phyloP scores from a whole-genome alignment of 441 rosid species.

The Dalechampia spathulata region DNA sequence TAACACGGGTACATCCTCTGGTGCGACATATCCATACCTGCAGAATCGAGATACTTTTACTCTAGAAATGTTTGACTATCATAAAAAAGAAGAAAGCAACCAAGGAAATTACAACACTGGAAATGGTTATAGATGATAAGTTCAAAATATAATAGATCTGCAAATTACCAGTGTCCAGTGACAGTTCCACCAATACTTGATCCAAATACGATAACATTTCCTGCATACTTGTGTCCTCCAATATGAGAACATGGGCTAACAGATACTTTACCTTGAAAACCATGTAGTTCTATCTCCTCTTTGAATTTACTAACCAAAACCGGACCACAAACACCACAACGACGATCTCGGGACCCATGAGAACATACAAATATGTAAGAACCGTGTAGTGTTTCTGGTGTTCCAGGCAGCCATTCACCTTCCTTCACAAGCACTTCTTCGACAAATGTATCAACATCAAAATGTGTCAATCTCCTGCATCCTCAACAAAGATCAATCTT shows the following conservation, averaged over 20 bases:
- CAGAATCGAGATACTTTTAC: slow-evolving; percentile 6
- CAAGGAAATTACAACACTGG: background rate
- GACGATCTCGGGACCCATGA: slow-evolving; percentile 86
- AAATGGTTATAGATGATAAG: slow-evolving; percentile 1
- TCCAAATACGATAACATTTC: slow-evolving; percentile 87
- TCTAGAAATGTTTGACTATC: background rate
- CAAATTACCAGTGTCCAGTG: slow-evolving; percentile 77
- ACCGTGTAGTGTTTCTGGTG: slow-evolving; percentile 77
- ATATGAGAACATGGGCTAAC: slow-evolving; percentile 96
- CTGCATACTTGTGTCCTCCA: slow-evolving; percentile 94
- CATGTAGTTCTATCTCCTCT: slow-evolving; percentile 70
- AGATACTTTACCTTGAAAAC: slow-evolving; percentile 79
- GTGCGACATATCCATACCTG: slow-evolving; percentile 93
- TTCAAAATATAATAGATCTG: background rate
- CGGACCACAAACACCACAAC: slow-evolving; percentile 96
- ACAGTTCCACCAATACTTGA: slow-evolving; percentile 45
- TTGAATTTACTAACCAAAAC: slow-evolving; percentile 65
- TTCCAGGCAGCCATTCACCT: slow-evolving; percentile 91
- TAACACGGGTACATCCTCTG: slow-evolving; percentile 70
- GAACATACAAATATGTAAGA: slow-evolving; percentile 84
- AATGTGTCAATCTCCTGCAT: slow-evolving; percentile 98
- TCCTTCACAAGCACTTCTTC: slow-evolving; percentile 97
- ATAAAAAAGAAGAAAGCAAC: too few species aligned
- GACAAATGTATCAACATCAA: slow-evolving; percentile 96
- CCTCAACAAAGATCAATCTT: slow-evolving; percentile 14